phyloP scores from a whole-genome alignment of 176 grass and related monocot species.

The Themeda triandra region DNA sequence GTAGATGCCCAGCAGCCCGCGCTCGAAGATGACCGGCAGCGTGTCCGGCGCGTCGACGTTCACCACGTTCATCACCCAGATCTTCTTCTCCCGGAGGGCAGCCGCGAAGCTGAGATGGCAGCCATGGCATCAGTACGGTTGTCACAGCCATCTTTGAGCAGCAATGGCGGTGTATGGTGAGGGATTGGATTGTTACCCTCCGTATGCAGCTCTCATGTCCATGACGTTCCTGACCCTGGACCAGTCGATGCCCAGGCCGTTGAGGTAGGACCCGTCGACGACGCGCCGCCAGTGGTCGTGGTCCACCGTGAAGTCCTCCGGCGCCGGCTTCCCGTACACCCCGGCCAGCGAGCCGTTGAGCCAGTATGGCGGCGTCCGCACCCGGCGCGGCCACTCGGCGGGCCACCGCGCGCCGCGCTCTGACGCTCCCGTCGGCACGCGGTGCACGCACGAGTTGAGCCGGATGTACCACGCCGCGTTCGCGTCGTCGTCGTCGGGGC shows the following conservation, averaged over 20 bases:
- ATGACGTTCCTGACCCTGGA: slow-evolving; percentile 89
- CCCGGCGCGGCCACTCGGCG: slow-evolving; percentile 57
- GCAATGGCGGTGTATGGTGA: too few relatives aligned
- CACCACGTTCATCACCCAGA: slow-evolving; percentile 97
- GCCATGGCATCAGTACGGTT: neutral
- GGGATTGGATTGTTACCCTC: too few relatives aligned
- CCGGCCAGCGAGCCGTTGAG: slow-evolving; percentile 55
- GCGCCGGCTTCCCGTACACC: slow-evolving; percentile 71
- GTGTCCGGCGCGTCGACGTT: slow-evolving; percentile 81
- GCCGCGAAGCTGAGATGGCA: slow-evolving; percentile 53
- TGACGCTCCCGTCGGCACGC: slow-evolving; percentile 37
- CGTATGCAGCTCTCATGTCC: slow-evolving; percentile 95
- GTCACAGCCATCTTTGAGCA: too few relatives aligned
- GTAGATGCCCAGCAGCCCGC: slow-evolving; percentile 91
- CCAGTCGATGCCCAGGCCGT: slow-evolving; percentile 83
- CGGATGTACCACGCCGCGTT: slow-evolving; percentile 89
- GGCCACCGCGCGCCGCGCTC: slow-evolving; percentile 67
- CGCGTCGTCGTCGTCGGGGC: slow-evolving; percentile 75
- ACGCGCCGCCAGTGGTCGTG: slow-evolving; percentile 69
- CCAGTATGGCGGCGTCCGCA: slow-evolving; percentile 66
- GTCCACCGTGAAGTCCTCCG: slow-evolving; percentile 68
- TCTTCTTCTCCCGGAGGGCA: slow-evolving; percentile 64
- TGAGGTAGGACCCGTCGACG: slow-evolving; percentile 67
- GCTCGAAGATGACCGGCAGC: slow-evolving; percentile 89
- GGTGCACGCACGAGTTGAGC: slow-evolving; percentile 87